These are phyloP conservation scores for Adansonia grandidieri DNA, from an alignment of 441 rosid genomes.

Conservation along the genomic window DNA sequence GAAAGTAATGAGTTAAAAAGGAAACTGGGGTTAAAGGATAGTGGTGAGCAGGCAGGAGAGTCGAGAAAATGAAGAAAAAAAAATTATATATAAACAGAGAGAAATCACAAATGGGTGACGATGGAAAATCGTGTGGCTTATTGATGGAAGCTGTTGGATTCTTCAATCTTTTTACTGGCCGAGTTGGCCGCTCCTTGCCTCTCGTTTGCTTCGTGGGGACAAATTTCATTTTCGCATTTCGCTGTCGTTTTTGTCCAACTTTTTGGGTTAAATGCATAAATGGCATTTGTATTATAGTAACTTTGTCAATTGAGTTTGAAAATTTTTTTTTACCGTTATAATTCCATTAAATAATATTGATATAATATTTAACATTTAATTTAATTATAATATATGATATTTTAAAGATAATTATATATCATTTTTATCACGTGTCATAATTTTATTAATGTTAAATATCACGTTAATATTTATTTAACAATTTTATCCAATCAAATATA, in stretches of 20 bases:
- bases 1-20: slow-evolving; percentile 1
- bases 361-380: no score
- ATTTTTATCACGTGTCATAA: no score
- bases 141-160: slow-evolving; percentile 41
- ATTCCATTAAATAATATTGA: no score
- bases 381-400: no score
- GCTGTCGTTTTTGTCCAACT: neutral
- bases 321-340: no score
- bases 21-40: slow-evolving; percentile 18
- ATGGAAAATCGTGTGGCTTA: slow-evolving; percentile 69
- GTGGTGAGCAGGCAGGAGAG: neutral
- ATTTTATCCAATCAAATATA: no score
- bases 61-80: neutral
- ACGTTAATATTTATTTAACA: no score
- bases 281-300: no score
- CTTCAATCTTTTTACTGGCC: slow-evolving; percentile 32
- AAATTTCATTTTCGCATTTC: slow-evolving; percentile 20
- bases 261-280: no score
- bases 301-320: no score
- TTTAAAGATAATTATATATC: no score
- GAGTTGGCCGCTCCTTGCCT: slow-evolving; percentile 44
- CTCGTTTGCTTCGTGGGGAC: slow-evolving; percentile 52
- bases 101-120: slow-evolving; percentile 14
- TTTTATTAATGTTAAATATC: no score
- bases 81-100: slow-evolving; percentile 9